Evolutionary conservation across 257 asterid genomes (phyloP), one percentile per base, ranked within the genome.

Genomic region (Verbena officinalis): DNA sequence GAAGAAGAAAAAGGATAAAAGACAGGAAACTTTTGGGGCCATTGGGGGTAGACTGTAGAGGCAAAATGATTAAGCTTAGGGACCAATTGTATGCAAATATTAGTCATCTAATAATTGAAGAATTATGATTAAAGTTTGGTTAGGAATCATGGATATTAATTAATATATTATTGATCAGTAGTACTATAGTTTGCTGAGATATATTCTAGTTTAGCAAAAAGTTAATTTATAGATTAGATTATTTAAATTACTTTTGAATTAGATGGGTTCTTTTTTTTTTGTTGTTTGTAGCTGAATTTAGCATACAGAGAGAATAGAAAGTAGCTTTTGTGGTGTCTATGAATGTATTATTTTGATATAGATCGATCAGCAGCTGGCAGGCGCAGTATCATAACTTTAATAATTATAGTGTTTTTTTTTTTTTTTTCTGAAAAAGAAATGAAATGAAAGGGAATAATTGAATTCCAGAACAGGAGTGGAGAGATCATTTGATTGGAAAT

Each of bases 401-500:
- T 24, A 16, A 51, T 70, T 71, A 71, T 79, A 48, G 17, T 70
- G 3, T 71, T 70, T 62, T 62, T 7, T n/a, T n/a, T n/a, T n/a
- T n/a, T n/a, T n/a, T n/a, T n/a, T n/a, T n/a, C n/a, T n/a, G 13
- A 43, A 62, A 69, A 68, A 67, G 64, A 51, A 56, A 69, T 31
- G 76, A 63, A 67, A 58, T 44, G 21, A 44, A 44, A 44, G 50
- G 75, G 82, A 81, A 76, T 77, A 81, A 83, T 74, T 74, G 86
- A 78, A 74, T 74, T 81, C 70, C 81, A 73, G 77, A 69, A 74
- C 64, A 74, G 75, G 80, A 73, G 67, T 44, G 82, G 74, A 68
- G 82, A 69, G 80, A 72, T 77, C 58, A 77, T 74, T 80, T 81
- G 91, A 84, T 80, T 80, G 77, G 77, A 69, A 81, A 78, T 80